Evolutionary conservation across 345 rosid species (phyloP), one percentile per base, ranked within the genome.

Genomic region (Microthlaspi erraticum): DNA sequence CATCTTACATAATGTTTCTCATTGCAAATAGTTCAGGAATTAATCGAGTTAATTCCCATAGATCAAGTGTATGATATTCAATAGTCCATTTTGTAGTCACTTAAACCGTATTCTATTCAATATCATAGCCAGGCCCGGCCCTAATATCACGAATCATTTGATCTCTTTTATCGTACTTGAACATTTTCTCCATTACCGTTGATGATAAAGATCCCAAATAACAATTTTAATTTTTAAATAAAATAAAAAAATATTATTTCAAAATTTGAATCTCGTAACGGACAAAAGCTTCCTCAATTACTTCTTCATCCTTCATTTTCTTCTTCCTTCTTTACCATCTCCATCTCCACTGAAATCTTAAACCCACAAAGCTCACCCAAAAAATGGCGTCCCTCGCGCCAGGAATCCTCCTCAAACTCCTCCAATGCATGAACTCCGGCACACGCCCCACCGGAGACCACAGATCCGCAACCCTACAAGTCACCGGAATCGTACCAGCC

Each of bases 401-500:
- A 2, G 97, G 97, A 16, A 88, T 93, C 78, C 93, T 91, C 62
- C 86, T 94, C 8, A 91, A 89, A 73, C 95, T 93, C 69, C 95
- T 93, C 19, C 97, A 93, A 41, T 81, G 90, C 13, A 94, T 94
- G 97, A 88, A 84, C 81, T 78, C 98, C n/a, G 17, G 79, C 10
- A 60, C 83, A 18, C 91, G 99, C 0, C 90, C 89, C 52, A 84
- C 96, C 66, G 96, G 97, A 20, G 99, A 94, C 80, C 97, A 94
- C 88, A 89, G 97, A 66, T 89, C 90, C 36, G 76, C 99, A n/a
- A 87, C 81, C 56, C 86, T 94, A 55, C 97, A 94, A 74, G 92
- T 94, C 69, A 81, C 88, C 55, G 95, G 96, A 62, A 94, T 94
- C 1, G 96, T 94, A 14, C 99, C 99, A 0, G 96, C 96, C 34